phyloP scores from a whole-genome alignment of 2,329 filamentous ascomycete species.

The Fusarium albidum region DNA sequence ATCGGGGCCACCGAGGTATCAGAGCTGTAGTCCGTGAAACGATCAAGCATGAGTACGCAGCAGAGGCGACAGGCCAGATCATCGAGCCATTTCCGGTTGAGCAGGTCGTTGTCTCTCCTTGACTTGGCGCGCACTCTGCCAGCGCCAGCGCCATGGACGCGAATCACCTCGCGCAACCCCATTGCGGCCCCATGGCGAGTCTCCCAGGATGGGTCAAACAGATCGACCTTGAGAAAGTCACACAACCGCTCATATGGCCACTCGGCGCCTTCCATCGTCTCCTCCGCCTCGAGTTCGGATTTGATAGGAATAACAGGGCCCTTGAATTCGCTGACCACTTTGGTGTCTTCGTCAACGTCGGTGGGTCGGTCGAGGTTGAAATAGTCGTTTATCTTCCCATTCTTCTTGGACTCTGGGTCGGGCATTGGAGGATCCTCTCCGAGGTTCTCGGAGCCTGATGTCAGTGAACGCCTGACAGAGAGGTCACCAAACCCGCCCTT shows the following conservation, averaged over 20 bases:
- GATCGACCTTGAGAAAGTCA: constrained; percentile 90
- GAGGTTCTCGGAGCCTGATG: constrained; percentile 67
- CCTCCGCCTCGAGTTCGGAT: constrained; percentile 82
- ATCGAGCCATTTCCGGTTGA: constrained; percentile 89
- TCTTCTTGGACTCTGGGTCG: constrained; percentile 64
- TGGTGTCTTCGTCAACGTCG: constrained; percentile 86
- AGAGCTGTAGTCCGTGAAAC: constrained; percentile 97
- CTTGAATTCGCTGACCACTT: constrained; percentile 96
- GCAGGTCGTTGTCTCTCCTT: constrained; percentile 75
- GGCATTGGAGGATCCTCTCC: constrained; percentile 65
- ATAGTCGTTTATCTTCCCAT: constrained; percentile 78
- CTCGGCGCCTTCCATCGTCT: constrained; percentile 78
- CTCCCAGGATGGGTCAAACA: constrained; percentile 95
- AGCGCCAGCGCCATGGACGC: constrained; percentile 90
- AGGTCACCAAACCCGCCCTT: constrained; percentile 92
- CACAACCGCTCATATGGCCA: constrained; percentile 97
- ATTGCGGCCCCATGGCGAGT: constrained; percentile 95
- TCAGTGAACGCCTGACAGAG: constrained; percentile 70
- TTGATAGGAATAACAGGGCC: constrained; percentile 83
- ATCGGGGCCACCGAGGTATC: constrained; percentile 98
- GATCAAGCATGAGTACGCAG: constrained; percentile 95
- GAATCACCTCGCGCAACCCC: constrained; percentile 88
- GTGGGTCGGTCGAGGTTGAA: constrained; percentile 85
- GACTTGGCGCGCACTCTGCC: constrained; percentile 78
- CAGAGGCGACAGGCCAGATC: constrained; percentile 94